Percentiles rank a stretch among this genome's conserved stretches.
phyloP scores from a whole-genome alignment of 169 alveolate genomes.

The Plasmodium vivax region DNA sequence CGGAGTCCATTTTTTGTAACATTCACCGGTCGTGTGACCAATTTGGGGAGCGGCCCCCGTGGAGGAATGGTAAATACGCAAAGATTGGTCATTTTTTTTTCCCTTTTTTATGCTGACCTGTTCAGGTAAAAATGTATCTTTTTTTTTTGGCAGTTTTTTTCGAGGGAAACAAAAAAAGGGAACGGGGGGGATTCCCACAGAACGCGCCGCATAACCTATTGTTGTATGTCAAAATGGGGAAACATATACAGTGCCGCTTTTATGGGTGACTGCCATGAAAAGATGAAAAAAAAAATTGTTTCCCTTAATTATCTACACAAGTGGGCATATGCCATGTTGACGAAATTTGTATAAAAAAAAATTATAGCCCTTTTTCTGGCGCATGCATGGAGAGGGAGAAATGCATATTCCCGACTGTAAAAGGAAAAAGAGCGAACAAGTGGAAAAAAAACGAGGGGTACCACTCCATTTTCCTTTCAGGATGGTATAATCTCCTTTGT shows the following conservation, averaged over 20 bases:
- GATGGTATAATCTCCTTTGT: not conserved
- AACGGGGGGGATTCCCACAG: not conserved
- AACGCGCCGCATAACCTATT: not conserved
- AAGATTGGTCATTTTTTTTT: not conserved
- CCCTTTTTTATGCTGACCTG: not conserved
- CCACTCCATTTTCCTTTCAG: not conserved
- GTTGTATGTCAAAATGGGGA: not conserved
- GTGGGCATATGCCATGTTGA: not conserved
- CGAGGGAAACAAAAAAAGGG: not conserved
- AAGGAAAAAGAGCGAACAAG: not conserved
- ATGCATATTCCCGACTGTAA: not conserved
- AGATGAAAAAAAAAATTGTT: not conserved
- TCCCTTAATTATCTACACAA: not conserved
- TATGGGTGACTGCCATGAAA: not conserved
- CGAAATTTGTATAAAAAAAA: not conserved
- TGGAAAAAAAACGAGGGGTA: not conserved
- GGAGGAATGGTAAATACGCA: too few species aligned
- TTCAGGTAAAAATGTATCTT: slow-evolving; percentile 3
- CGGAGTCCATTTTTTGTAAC: too few species aligned
- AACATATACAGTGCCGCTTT: not conserved
- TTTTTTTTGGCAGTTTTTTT: not conserved
- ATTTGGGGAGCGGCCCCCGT: too few species aligned
- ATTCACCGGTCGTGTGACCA: too few species aligned
- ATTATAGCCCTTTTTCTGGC: not conserved
- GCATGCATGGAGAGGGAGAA: not conserved